Percentiles rank a stretch among this genome's conserved stretches.
Evolutionary conservation across 192 early-diverging fungal genomes (phyloP).

Genomic region (Coemansia sp.): DNA sequence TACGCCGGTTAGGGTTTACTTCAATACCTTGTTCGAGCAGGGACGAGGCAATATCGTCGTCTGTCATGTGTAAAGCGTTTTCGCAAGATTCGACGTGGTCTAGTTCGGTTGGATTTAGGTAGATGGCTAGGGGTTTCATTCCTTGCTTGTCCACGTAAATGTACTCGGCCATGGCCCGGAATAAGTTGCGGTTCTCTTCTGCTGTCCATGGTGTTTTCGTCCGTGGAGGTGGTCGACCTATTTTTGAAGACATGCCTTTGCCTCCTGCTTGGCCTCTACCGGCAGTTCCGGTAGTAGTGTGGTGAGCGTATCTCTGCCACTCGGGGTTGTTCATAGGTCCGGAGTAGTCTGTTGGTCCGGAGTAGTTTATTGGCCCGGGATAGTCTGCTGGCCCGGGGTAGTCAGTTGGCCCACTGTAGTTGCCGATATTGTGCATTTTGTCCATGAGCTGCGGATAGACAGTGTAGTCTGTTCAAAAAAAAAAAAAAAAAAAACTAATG

Average conservation of each 20-base stretch:
- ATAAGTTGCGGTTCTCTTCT: slow-evolving; percentile 36
- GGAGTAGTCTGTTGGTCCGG: background rate
- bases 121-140: slow-evolving; percentile 46
- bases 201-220: slow-evolving; percentile 49
- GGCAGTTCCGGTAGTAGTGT: background rate
- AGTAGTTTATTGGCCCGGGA: background rate
- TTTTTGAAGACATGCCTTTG: background rate
- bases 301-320: background rate
- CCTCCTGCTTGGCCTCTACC: background rate
- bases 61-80: slow-evolving; percentile 17
- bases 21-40: slow-evolving; percentile 32
- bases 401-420: background rate
- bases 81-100: slow-evolving; percentile 44
- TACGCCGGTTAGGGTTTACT: slow-evolving; percentile 26
- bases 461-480: background rate
- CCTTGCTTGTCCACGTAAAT: slow-evolving; percentile 48
- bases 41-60: slow-evolving; percentile 32
- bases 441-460: background rate
- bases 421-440: background rate
- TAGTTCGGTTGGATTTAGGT: slow-evolving; percentile 41
- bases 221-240: slow-evolving; percentile 6
- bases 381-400: background rate
- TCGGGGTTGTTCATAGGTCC: background rate
- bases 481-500: background rate
- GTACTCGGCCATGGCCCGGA: slow-evolving; percentile 54